phyloP scores from a whole-genome alignment of 129 eudicot genomes.

The Tagetes erecta region DNA sequence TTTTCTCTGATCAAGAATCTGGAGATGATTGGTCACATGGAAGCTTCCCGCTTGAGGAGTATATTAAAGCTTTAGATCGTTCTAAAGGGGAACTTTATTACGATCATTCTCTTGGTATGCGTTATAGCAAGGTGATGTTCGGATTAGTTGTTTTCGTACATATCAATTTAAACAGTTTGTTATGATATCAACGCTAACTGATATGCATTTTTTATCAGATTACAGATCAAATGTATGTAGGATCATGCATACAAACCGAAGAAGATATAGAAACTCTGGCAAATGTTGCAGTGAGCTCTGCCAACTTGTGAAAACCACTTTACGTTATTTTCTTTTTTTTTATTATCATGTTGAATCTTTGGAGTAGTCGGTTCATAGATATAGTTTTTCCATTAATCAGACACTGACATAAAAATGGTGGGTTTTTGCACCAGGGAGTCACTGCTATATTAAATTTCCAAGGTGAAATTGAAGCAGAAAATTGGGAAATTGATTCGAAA shows the following conservation, averaged over 20 bases:
- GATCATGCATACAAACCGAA: slow-evolving; percentile 90
- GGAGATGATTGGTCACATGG: slow-evolving; percentile 95
- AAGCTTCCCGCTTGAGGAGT: slow-evolving; percentile 88
- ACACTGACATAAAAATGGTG: background rate
- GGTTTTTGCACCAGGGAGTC: slow-evolving; percentile 63
- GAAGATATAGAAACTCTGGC: slow-evolving; percentile 69
- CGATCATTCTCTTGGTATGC: slow-evolving; percentile 95
- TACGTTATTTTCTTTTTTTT: background rate
- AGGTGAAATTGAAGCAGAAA: slow-evolving; percentile 77
- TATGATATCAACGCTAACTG: background rate
- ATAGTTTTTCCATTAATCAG: slow-evolving; percentile 16
- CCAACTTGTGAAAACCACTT: slow-evolving; percentile 1
- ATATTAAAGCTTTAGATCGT: slow-evolving; percentile 77
- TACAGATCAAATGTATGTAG: slow-evolving; percentile 96
- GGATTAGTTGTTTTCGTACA: slow-evolving; percentile 16
- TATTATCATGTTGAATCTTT: slow-evolving; percentile 1
- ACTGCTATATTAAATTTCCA: slow-evolving; percentile 89
- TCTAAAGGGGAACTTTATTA: slow-evolving; percentile 86
- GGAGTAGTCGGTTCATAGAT: background rate
- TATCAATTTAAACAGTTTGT: background rate
- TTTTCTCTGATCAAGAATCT: slow-evolving; percentile 64
- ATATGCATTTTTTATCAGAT: slow-evolving; percentile 47
- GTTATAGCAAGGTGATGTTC: slow-evolving; percentile 81
- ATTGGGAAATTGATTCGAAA: slow-evolving; percentile 85
- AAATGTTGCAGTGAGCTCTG: slow-evolving; percentile 45